phyloP scores from a whole-genome alignment of 192 early-diverging fungal species.

The Coemansia sp. region DNA sequence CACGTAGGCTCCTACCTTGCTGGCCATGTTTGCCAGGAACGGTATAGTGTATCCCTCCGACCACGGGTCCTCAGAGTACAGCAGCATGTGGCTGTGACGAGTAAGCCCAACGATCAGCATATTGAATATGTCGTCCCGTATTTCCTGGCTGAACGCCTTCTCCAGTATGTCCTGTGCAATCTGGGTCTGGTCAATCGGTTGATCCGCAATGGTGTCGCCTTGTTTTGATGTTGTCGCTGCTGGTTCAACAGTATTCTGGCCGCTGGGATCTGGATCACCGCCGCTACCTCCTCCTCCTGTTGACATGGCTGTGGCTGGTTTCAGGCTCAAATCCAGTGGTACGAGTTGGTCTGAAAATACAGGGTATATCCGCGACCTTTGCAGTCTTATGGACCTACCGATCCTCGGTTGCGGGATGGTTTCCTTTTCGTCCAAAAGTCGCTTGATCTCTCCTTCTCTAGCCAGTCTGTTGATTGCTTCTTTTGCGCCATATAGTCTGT shows the following conservation, averaged over 20 bases:
- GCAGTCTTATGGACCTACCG: background rate
- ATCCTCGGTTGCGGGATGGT: background rate
- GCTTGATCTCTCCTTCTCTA: constrained; percentile 19
- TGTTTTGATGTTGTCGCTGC: background rate
- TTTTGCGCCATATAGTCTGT: constrained; percentile 11
- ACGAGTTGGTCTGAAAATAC: constrained; percentile 41
- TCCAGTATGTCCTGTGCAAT: background rate
- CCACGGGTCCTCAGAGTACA: constrained; percentile 52
- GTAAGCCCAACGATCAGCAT: constrained; percentile 30
- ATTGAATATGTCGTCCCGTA: constrained; percentile 35
- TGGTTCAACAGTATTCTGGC: background rate
- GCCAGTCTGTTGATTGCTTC: constrained; percentile 22
- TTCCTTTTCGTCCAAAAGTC: constrained; percentile 17
- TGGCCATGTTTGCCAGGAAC: constrained; percentile 19
- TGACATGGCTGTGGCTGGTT: constrained; percentile 1
- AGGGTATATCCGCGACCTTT: constrained; percentile 11
- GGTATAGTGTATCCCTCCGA: constrained; percentile 48
- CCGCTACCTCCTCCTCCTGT: background rate
- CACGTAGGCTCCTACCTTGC: constrained; percentile 22
- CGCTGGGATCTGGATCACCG: background rate
- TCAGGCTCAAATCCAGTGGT: constrained; percentile 15
- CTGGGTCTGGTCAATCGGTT: background rate
- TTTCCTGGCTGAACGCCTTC: constrained; percentile 23
- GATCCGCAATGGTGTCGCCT: background rate
- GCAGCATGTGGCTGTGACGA: constrained; percentile 39